Conservation (phyloP, 805 yeast genomes). For the Yamadazyma endophytica region DNA sequence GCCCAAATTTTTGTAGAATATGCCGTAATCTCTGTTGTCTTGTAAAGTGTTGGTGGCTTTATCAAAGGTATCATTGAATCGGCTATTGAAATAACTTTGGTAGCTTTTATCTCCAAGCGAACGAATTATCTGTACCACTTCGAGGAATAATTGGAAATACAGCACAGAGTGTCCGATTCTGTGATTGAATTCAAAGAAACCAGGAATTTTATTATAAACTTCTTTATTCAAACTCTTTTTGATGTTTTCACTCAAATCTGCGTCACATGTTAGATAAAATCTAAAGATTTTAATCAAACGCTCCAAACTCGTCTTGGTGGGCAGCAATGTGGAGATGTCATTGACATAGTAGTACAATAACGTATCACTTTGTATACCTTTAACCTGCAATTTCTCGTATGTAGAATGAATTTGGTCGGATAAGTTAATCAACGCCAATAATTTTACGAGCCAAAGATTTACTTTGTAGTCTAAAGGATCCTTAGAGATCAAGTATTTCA, state of each 20-base stretch:
- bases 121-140: constrained; percentile 12
- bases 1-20: constrained; percentile 50
- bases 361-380: constrained; percentile 74
- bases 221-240: constrained; percentile 52
- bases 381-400: constrained; percentile 56
- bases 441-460: constrained; percentile 63
- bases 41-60: no score
- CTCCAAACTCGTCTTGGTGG: constrained; percentile 38
- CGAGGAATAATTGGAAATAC: constrained; percentile 29
- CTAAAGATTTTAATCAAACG: constrained; percentile 28
- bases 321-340: constrained; percentile 27
- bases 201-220: constrained; percentile 62
- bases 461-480: constrained; percentile 76
- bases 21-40: constrained; percentile 63
- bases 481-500: constrained; percentile 50
- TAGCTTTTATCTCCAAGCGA: constrained; percentile 24
- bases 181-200: constrained; percentile 58
- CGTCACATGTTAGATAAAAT: constrained; percentile 52
- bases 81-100: constrained; percentile 20
- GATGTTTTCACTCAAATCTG: constrained; percentile 48
- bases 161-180: constrained; percentile 49
- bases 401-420: constrained; percentile 45
- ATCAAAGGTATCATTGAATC: constrained; percentile 12
- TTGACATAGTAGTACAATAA: constrained; percentile 44
- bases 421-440: constrained; percentile 59